Base-by-base conservation (phyloP, 106 monocot species). In the Dactylorhiza incarnata region DNA sequence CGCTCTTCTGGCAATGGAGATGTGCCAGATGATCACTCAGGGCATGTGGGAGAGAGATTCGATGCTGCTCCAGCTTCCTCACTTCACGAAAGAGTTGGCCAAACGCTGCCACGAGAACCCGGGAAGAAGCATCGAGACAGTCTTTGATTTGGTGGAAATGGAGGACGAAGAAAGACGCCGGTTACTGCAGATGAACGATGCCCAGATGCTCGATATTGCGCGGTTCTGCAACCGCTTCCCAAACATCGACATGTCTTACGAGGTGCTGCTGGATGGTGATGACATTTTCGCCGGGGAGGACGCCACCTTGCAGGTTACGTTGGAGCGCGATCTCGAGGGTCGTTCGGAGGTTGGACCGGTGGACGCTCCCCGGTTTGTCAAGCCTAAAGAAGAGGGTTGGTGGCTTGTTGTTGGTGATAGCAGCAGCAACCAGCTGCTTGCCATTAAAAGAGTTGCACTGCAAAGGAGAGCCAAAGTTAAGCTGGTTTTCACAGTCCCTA, bases 1-100 rank as follows among this genome's bases (percentile, higher is more conserved):
- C 29, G 91, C 94, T 63, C 77, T 99, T 19, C 43, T 75, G 6
- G 87, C 94, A 15, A 99, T 99, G 99, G 99, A 99, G 62, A 26
- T 99, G 51, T 92, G 94, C 63, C 99, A 99, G 51, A 99, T 99
- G 99, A 91, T 99, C 43, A 99, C 99, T 14, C 99, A 99, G 66
- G 97, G 91, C 9, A 89, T 94, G 89, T 99, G 99, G 99, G 99
- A 91, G 54, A 82, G 88, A 12, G 99, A 99, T 63, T 83, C 99
- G 5, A 71, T 86, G 73, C 85, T 99, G 46, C 83, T 94, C 20
- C 99, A 99, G 66, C 86, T 99, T 71, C 99, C 99, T 19, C 94
- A 99, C 76, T 91, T 99, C 84, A 89, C 84, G 0, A 89, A 85
- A 73, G 72, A 48, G 17, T 5, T 99, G 49, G 99, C 99, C 15